phyloP scores from a whole-genome alignment of 768 basidiomycete species.

The Tylopilus felleus region DNA sequence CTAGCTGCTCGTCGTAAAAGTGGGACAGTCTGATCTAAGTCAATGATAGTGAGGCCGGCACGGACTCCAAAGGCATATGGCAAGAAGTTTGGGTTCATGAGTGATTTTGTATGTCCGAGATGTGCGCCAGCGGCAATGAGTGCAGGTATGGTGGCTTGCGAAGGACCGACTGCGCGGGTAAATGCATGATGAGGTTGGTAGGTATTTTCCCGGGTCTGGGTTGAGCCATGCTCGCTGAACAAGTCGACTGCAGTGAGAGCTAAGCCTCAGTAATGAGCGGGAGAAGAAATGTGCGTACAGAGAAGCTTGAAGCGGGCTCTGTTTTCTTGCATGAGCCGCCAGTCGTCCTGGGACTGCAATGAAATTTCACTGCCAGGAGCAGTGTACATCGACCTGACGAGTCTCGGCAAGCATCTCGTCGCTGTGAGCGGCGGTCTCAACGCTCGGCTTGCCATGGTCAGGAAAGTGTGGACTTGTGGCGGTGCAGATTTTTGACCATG shows the following conservation, averaged over 20 bases:
- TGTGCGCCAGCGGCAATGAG: constrained; percentile 92
- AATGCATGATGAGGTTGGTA: constrained; percentile 73
- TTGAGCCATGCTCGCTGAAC: constrained; percentile 74
- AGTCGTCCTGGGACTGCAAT: constrained; percentile 55
- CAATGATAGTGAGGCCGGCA: constrained; percentile 87
- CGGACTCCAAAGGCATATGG: constrained; percentile 93
- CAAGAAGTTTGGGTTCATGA: constrained; percentile 86
- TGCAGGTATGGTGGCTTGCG: constrained; percentile 78
- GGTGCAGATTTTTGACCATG: constrained; percentile 29
- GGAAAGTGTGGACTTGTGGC: constrained; percentile 22
- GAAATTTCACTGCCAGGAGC: constrained; percentile 29
- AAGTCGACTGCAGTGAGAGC: constrained; percentile 46
- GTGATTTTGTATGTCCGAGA: constrained; percentile 80
- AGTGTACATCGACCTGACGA: constrained; percentile 28
- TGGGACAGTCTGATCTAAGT: constrained; percentile 91
- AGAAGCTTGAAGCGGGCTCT: constrained; percentile 55
- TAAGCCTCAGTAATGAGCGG: constrained; percentile 9
- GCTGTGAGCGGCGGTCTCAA: constrained; percentile 22
- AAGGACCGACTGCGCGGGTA: constrained; percentile 54
- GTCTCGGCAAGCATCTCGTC: constrained; percentile 22
- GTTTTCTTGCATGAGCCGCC: constrained; percentile 58
- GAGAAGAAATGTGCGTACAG: constrained; percentile 40
- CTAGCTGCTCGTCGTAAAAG: constrained; percentile 88
- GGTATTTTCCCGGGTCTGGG: constrained; percentile 59
- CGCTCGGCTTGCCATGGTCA: constrained; percentile 31